Conservation (phyloP, 495 filamentous ascomycete genomes). For the Apodospora peruviana region DNA sequence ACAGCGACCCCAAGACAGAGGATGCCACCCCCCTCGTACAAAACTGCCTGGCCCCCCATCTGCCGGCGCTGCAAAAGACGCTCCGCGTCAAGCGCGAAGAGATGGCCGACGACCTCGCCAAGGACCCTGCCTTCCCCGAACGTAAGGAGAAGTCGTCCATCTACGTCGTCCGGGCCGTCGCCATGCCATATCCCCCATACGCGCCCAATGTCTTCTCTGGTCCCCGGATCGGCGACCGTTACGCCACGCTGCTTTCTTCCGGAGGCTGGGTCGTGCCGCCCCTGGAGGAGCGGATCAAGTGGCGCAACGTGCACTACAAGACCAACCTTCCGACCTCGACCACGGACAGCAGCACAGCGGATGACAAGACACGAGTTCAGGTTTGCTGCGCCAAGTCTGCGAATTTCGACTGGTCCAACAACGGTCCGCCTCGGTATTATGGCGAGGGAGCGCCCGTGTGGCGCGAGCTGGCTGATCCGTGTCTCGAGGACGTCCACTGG, state of each 20-base stretch:
- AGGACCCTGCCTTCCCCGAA: slow-evolving; percentile 2
- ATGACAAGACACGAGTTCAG: neutral
- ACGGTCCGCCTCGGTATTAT: slow-evolving; percentile 5
- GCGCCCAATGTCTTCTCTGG: slow-evolving; percentile 17
- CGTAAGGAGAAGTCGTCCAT: slow-evolving; percentile 11
- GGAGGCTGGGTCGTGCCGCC: slow-evolving; percentile 24
- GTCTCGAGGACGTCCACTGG: slow-evolving; percentile 22
- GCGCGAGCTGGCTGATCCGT: slow-evolving; percentile 15
- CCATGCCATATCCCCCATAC: slow-evolving; percentile 7
- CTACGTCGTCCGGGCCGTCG: slow-evolving; percentile 18
- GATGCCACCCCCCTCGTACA: too few relatives aligned
- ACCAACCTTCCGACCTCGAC: neutral
- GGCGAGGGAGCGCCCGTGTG: slow-evolving; percentile 17
- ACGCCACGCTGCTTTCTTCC: slow-evolving; percentile 11
- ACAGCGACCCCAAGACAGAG: too few relatives aligned
- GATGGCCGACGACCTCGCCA: neutral
- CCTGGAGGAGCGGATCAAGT: slow-evolving; percentile 14
- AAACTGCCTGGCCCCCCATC: too few relatives aligned
- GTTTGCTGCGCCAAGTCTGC: slow-evolving; percentile 7
- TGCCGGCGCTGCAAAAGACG: neutral
- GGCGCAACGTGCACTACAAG: slow-evolving; percentile 7
- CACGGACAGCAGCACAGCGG: slow-evolving; percentile 2
- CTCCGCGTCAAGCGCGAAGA: slow-evolving; percentile 4
- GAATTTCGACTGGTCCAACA: slow-evolving; percentile 9
- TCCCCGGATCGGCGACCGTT: slow-evolving; percentile 9